Percentiles rank a stretch among this genome's conserved stretches.
Conservation (phyloP, 805 yeast genomes). For the Saccharomycopsis babjevae region DNA sequence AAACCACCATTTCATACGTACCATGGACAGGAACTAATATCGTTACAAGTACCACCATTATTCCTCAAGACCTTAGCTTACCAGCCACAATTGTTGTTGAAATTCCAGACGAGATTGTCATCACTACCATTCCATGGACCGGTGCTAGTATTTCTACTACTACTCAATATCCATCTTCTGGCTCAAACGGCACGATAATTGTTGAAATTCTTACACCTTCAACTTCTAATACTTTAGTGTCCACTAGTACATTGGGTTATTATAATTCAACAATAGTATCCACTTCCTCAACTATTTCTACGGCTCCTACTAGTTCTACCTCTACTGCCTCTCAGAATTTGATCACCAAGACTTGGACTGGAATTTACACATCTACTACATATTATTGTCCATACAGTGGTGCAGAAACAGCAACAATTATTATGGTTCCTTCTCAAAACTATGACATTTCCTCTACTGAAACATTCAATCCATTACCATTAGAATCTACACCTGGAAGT, state of each 20-base stretch:
- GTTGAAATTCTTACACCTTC: not conserved
- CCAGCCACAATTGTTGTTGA: not conserved
- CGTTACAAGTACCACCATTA: not conserved
- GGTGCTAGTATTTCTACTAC: not conserved
- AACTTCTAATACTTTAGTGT: not conserved
- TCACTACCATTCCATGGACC: not conserved
- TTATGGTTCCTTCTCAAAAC: not conserved
- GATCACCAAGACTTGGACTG: not conserved
- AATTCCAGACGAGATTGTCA: not conserved
- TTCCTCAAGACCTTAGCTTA: not conserved
- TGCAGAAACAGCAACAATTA: not conserved
- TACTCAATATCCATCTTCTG: not conserved
- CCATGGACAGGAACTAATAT: not conserved
- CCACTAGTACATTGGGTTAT: not conserved
- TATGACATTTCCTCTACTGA: not conserved
- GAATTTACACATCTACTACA: not conserved
- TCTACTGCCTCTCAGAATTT: not conserved
- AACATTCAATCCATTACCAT: not conserved
- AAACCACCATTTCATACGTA: not conserved
- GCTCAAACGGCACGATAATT: not conserved
- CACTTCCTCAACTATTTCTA: not conserved
- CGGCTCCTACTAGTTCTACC: not conserved
- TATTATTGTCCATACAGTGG: not conserved
- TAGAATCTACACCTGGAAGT: not conserved
- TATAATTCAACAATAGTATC: not conserved